Evolutionary conservation across 2,329 filamentous ascomycete species (phyloP).

Genomic region (Ciborinia camelliae): DNA sequence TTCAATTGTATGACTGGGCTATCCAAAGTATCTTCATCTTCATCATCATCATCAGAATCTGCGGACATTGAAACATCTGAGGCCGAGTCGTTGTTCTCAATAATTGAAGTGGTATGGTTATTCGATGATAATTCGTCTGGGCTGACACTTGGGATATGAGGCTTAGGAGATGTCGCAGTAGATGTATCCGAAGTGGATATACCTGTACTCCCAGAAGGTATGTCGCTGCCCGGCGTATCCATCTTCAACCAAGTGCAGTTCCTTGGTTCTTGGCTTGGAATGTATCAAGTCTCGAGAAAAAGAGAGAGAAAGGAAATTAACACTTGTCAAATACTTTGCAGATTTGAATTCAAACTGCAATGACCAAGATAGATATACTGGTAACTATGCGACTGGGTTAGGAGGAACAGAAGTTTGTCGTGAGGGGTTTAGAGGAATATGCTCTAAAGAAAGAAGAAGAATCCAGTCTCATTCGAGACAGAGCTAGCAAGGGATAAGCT

Average conservation of each 20-base stretch:
- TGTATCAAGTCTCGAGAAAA: conserved; percentile 20
- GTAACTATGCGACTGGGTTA: conserved; percentile 17
- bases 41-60: conserved; percentile 38
- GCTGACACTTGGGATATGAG: conserved; percentile 21
- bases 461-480: conserved; percentile 13
- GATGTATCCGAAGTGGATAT: conserved; percentile 30
- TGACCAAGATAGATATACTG: conserved; percentile 25
- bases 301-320: conserved; percentile 30
- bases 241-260: conserved; percentile 24
- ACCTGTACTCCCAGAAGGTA: conserved; percentile 33
- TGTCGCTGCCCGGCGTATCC: conserved; percentile 31
- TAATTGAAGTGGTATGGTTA: conserved; percentile 21
- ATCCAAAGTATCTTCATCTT: conserved; percentile 26
- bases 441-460: conserved; percentile 3
- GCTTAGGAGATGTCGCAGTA: conserved; percentile 21
- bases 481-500: conserved; percentile 12
- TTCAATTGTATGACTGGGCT: conserved; percentile 17
- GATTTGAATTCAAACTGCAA: conserved; percentile 31
- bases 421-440: neutral
- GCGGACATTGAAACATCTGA: conserved; percentile 41
- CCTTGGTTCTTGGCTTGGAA: conserved; percentile 13
- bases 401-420: conserved; percentile 11
- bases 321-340: conserved; percentile 29
- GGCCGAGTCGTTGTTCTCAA: conserved; percentile 33
- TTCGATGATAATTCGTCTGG: conserved; percentile 15